phyloP scores from a whole-genome alignment of 164 flowering plant species.

The Taxillus chinensis region DNA sequence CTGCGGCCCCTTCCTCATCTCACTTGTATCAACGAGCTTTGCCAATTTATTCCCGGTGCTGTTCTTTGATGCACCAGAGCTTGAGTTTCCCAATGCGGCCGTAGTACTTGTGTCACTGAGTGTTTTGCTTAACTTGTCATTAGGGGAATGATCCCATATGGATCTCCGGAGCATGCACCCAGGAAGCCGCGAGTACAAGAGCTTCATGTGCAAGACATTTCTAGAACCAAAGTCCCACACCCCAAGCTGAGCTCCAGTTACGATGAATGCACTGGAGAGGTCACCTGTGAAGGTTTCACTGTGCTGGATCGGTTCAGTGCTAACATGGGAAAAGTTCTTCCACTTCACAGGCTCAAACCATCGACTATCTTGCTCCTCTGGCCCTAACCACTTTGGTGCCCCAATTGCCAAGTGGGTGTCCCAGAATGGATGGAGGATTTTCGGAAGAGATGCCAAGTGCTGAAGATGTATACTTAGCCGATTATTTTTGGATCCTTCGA shows the following conservation, averaged over 20 bases:
- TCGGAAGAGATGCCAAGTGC: constrained; percentile 65
- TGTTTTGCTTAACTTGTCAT: constrained; percentile 23
- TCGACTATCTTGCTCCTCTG: constrained; percentile 89
- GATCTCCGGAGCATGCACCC: constrained; percentile 81
- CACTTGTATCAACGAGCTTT: constrained; percentile 55
- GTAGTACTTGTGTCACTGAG: neutral
- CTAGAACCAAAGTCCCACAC: constrained; percentile 91
- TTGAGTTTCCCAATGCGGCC: constrained; percentile 21
- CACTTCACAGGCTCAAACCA: constrained; percentile 92
- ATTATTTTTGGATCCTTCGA: constrained; percentile 73
- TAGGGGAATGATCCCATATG: constrained; percentile 67
- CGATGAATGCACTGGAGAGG: constrained; percentile 53
- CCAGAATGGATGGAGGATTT: constrained; percentile 72
- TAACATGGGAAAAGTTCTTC: constrained; percentile 86
- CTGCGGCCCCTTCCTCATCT: constrained; percentile 69
- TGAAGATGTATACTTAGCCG: constrained; percentile 60
- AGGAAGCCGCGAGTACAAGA: constrained; percentile 65
- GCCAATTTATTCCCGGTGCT: constrained; percentile 39
- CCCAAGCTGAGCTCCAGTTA: constrained; percentile 92
- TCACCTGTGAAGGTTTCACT: constrained; percentile 51
- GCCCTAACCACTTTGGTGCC: constrained; percentile 83
- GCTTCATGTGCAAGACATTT: constrained; percentile 66
- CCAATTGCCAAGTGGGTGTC: constrained; percentile 77
- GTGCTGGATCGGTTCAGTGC: constrained; percentile 78
- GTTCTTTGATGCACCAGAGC: constrained; percentile 27